Base-by-base conservation (phyloP, 768 basidiomycete genomes). In the Polyporus arcularius region DNA sequence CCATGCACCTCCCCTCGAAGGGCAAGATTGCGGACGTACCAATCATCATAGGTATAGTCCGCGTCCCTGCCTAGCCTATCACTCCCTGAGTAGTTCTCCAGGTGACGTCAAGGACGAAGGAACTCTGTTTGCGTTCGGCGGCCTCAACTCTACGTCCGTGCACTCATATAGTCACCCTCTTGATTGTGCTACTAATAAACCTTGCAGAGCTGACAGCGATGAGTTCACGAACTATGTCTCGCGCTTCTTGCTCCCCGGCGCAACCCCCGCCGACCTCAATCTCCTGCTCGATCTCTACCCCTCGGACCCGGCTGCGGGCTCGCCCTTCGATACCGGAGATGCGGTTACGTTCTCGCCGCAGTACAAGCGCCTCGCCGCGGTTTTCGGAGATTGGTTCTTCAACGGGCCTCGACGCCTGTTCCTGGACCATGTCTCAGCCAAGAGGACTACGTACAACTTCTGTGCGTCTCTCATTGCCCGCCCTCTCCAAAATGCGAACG, bases 11-110 rank as follows among this genome's bases (percentile, higher is more conserved):
- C 7, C 74, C 84, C 10, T 66, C 73, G 49, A 60, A 78, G 31
- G 81, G 80, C 0, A 75, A 72, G 42, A 72, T 85, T 9, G 81
- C 83, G 0, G 75, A 78, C 14, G 71, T 85, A 4, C 82, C 82
- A 0, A 79, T 80, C 62, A 70, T 86, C 32, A 81, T 72, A 0
- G 82, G 82, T 71, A 42, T 49, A 66, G 28, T 35, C 6, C 28
- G 12, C 35, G 11, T 35, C 21, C 18, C 28, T 59, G 26, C 26
- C 2, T 11, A 4, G 14, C 14, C 21, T 32, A 8, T 4, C 43
- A 15, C n/a, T 12, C 7, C 4, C 21, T 14, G 15, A 30, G 47
- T n/a, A 38, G 11, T 4, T 21, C 31, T 30, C 14, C 41, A 52
- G 53, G 47, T 2, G 50, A 62, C 18, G 51, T 53, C 45, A 54